Evolutionary conservation across 257 asterid species (phyloP).

Genomic region (Marsdenia floribunda): DNA sequence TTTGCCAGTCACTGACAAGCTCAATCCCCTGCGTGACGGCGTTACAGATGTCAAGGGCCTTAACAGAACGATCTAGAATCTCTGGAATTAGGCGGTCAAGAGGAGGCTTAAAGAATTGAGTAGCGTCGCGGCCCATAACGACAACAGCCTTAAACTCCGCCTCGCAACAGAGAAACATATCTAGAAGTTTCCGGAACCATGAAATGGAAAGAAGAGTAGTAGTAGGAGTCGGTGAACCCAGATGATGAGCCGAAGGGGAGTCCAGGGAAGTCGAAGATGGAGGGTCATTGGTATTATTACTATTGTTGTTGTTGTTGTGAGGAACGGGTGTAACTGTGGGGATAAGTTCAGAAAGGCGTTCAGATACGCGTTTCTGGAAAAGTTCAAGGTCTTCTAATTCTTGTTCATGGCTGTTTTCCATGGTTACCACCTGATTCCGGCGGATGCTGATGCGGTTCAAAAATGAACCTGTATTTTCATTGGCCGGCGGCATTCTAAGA

Average conservation of each 20-base stretch:
- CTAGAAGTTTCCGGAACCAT: conserved; percentile 78
- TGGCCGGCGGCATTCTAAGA: conserved; percentile 52
- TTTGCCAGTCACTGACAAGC: conserved; percentile 70
- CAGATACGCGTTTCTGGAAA: conserved; percentile 64
- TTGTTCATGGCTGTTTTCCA: conserved; percentile 54
- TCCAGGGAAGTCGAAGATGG: conserved; percentile 13
- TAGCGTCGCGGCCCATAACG: conserved; percentile 53
- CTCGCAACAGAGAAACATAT: conserved; percentile 71
- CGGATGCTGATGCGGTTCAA: conserved; percentile 95
- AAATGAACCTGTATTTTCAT: conserved; percentile 61
- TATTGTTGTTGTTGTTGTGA: not conserved
- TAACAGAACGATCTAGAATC: conserved; percentile 57
- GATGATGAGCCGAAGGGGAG: conserved; percentile 18
- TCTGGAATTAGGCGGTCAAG: conserved; percentile 73
- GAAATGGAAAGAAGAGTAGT: conserved; percentile 56
- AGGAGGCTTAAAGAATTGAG: conserved; percentile 62
- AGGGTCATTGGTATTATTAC: not conserved
- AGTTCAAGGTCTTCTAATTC: conserved; percentile 69
- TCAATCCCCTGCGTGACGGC: conserved; percentile 81
- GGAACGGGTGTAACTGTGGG: conserved; percentile 18
- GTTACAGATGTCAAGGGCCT: conserved; percentile 76
- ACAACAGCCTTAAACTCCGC: conserved; percentile 68
- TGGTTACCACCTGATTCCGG: conserved; percentile 54
- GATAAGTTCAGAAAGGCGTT: conserved; percentile 60
- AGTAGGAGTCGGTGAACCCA: not conserved